Evolutionary conservation across 116 monocot species (phyloP), one percentile per base, ranked within the genome.

Genomic region (Phalaenopsis hybrid): DNA sequence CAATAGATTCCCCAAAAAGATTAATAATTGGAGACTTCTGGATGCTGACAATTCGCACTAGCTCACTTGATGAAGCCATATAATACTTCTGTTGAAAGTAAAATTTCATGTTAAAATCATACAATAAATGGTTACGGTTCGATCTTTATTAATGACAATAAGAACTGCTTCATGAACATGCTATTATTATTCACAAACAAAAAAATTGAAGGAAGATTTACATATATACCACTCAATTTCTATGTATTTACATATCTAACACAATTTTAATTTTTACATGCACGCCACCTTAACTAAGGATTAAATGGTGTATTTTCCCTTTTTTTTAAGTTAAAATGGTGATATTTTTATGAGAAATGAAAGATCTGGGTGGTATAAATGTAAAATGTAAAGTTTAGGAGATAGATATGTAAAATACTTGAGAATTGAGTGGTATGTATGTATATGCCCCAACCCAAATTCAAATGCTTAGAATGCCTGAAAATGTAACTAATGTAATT

Each of bases 1-100:
- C 99, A 76, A 99, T 99, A n/a, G 99, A 99, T 78, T 99, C 99
- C 37, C 90, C 95, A 82, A 99, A 99, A 51, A 99, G 81, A 88
- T 99, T 83, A 61, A 99, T 95, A 21, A 99, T 86, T 63, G 99
- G 99, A 25, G 99, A 99, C 75, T 95, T 99, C 70, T 93, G 95
- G 78, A 99, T 95, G 85, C 99, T 92, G 25, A 99, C 88, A 67
- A 99, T 99, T 57, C 95, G 89, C 31, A 91, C 93, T 37, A 99
- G 88, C 78, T 99, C 99, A 79, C 99, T 90, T 49, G 99, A 99
- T 76, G 99, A 99, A 88, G 90, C 90, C 93, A 99, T 99, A 76
- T 99, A 99, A 77, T 99, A 99, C 88, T 95, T 99, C 99, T 99
- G 89, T 87, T 86, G 3, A 76, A 57, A 46, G 33, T 16, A 57